Evolutionary conservation across 306 rosid genomes (phyloP), one percentile per base, ranked within the genome.

Genomic region (Phaseolus lunatus): DNA sequence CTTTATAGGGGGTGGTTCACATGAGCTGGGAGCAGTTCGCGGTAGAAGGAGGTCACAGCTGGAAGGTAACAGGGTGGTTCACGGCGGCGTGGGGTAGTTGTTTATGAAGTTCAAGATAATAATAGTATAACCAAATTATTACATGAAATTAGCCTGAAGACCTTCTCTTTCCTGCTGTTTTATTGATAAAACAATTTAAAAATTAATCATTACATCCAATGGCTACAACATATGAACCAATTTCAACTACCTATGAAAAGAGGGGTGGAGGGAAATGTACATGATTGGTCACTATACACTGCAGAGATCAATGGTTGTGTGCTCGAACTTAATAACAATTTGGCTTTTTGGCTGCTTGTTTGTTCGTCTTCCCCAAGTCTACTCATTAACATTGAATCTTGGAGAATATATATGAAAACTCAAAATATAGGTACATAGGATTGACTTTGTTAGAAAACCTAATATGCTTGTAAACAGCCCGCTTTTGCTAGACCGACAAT

Each of bases 191-290:
- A 45, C 11, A 67, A 80, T 16, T 20, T 44, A 44, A 67, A 43
- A 35, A 24, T 44, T 61, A 68, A 81, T 75, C 45, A 33, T 57
- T 75, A 75, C 84, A 75, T 81, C 58, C 84, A 75, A 81, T 48
- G 52, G 49, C 69, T 68, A 75, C 76, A 74, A 74, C 49, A 75
- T 68, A 67, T 75, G 73, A 81, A 81, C 77, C 39, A 48, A 75
- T 67, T 68, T 57, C 47, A 75, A 68, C 80, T 74, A 67, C 76
- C 80, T 57, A 67, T 23, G 58, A 72, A 18, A 22, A 27, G 8
- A 27, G 27, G 26, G 45, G 8, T 6, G 49, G 27, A 1, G 44
- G 50, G 7, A 48, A 31, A 61, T 81, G 72, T 81, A 81, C 78
- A 81, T 50, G 59, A 75, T 61, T 61, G 61, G 39, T 81, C 67